Base-by-base conservation (phyloP, 768 basidiomycete genomes). In the Rhizopogon salebrosus region DNA sequence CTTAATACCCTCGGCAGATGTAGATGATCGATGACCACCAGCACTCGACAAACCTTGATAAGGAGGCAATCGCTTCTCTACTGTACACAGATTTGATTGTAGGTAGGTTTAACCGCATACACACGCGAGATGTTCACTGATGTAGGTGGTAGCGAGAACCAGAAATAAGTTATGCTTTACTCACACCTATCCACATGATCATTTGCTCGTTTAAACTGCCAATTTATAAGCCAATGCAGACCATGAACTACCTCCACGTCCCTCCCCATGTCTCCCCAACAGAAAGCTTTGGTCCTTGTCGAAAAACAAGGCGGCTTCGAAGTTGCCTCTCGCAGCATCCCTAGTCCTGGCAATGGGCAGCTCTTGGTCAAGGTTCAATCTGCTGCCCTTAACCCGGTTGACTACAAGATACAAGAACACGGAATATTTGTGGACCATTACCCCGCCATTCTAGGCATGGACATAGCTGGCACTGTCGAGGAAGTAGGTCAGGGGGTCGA, bases 381-480 rank as follows among this genome's bases (percentile, higher is more conserved):
- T 0, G 59, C 64, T 6, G 74, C 68, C 1, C 67, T 82, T 11
- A 80, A 81, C 57, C 80, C 79, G 7, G 58, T 74, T 37, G 77
- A 72, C 62, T 80, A 72, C 9, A 68, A 68, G 58, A 64, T 74
- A 23, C 68, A 67, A 36, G 49, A 60, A 45, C 55, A 55, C 48
- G 72, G 70, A 6, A 22, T 57, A 0, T 64, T 72, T 41, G 50
- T 72, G 18, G 58, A 69, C 4, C 46, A 62, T 4, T 79, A 57
- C 54, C 78, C 73, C 6, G 62, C 64, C 14, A 20, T 74, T 20
- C 42, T 73, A 9, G 73, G 73, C 1, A 14, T 45, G 9, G 74
- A 75, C 27, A 62, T 65, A 18, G 70, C 74, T 0, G 77, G 77
- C 3, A 61, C 62, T 7, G 72, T 79, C 20, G 70, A 69, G 34